phyloP scores from a whole-genome alignment of 1,284 basidiomycete species.

The Sporisorium scitamineum region DNA sequence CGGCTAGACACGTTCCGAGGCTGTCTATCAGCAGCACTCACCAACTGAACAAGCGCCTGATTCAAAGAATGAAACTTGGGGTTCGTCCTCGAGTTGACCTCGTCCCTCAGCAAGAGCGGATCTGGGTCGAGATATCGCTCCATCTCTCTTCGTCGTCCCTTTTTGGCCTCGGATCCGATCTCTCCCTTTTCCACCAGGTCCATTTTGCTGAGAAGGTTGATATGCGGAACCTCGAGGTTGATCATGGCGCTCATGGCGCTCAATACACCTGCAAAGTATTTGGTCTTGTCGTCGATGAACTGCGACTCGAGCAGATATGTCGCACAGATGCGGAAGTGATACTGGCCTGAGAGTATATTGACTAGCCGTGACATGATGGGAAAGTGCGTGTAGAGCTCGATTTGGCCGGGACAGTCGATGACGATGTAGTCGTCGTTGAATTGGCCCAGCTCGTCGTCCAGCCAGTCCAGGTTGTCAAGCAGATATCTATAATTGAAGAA shows the following conservation, averaged over 20 bases:
- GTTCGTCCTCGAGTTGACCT: conserved; percentile 78
- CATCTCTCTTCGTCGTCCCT: conserved; percentile 71
- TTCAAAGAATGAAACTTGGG: conserved; percentile 93
- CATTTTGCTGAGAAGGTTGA: conserved; percentile 99
- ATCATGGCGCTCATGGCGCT: conserved; percentile 99
- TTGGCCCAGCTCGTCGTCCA: conserved; percentile 91
- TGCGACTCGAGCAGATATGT: conserved; percentile 94
- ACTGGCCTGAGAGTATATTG: conserved; percentile 71
- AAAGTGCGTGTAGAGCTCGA: conserved; percentile 98
- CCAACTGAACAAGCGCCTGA: conserved; percentile 91
- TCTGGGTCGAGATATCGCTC: conserved; percentile 93
- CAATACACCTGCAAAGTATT: conserved; percentile 98
- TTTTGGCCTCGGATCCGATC: conserved; percentile 71
- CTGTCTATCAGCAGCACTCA: conserved; percentile 70
- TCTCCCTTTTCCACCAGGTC: conserved; percentile 84
- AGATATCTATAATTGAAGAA: conserved; percentile 86
- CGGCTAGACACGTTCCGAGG: neutral
- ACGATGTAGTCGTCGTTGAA: conserved; percentile 98
- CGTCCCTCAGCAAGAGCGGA: conserved; percentile 84
- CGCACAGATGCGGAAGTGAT: conserved; percentile 66
- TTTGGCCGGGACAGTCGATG: conserved; percentile 98
- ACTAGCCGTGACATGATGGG: conserved; percentile 92
- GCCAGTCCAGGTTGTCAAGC: conserved; percentile 96
- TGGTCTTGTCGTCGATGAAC: conserved; percentile 81
- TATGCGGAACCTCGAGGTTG: conserved; percentile 93